Percentiles rank a stretch among this genome's conserved stretches.
Evolutionary conservation across 352 stramenopile species (phyloP).

Genomic region (Plasmopara muralis): DNA sequence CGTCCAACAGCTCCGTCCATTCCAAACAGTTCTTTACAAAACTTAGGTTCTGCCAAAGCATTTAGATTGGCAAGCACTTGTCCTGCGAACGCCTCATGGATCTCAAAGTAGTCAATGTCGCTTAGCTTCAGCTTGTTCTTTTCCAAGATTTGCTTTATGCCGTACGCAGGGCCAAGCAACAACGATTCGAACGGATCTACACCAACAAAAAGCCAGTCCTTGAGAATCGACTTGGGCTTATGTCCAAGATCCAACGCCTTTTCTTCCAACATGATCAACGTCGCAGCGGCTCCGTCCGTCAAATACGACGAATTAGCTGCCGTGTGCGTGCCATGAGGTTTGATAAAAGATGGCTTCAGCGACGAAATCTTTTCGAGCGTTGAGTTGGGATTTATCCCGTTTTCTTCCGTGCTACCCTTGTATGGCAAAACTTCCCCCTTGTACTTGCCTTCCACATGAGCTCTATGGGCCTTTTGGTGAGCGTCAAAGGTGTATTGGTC

Average conservation of each 20-base stretch:
- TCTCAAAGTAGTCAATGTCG: constrained; percentile 98
- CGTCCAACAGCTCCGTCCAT: constrained; percentile 86
- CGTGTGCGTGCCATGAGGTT: constrained; percentile 97
- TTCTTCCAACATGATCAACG: constrained; percentile 95
- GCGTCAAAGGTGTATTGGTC: constrained; percentile 95
- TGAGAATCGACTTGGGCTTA: constrained; percentile 92
- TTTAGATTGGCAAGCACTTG: constrained; percentile 97
- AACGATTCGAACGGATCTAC: constrained; percentile 95
- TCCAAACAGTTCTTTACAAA: constrained; percentile 93
- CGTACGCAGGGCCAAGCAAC: constrained; percentile 94
- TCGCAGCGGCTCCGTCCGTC: constrained; percentile 94
- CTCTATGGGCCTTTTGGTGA: constrained; percentile 91
- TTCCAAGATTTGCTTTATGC: constrained; percentile 76
- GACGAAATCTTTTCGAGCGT: constrained; percentile 93
- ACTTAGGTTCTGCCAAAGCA: constrained; percentile 91
- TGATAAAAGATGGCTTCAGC: constrained; percentile 97
- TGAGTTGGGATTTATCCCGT: constrained; percentile 95
- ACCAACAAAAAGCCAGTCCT: constrained; percentile 95
- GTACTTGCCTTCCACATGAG: constrained; percentile 93
- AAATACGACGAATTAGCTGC: constrained; percentile 97
- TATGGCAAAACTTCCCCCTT: constrained; percentile 91
- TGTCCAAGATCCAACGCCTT: constrained; percentile 94
- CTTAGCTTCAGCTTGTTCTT: constrained; percentile 84
- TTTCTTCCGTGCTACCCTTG: constrained; percentile 93
- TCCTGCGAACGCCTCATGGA: constrained; percentile 98